These are phyloP conservation scores for Dioscorea cayenensis DNA, from an alignment of 116 monocot species.

Conservation along the genomic window DNA sequence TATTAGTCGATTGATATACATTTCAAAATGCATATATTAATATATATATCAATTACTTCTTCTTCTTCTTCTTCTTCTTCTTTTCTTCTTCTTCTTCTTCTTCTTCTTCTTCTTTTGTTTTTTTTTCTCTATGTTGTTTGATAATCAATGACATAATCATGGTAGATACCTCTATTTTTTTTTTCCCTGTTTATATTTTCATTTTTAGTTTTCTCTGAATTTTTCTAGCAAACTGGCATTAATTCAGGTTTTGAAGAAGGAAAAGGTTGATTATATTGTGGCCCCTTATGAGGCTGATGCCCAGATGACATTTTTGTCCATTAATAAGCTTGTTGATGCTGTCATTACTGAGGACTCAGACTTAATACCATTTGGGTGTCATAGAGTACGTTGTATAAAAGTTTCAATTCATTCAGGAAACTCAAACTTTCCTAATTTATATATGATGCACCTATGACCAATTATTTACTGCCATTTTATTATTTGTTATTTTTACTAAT, in stretches of 20 bases:
- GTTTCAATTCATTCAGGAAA: background rate
- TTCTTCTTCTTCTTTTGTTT: too few relatives aligned
- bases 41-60: too few relatives aligned
- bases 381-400: constrained; percentile 47
- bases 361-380: constrained; percentile 96
- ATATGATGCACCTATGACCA: background rate
- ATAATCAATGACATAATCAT: too few relatives aligned
- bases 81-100: too few relatives aligned
- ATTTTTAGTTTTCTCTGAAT: too few relatives aligned
- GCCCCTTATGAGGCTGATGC: constrained; percentile 99
- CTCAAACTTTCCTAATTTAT: background rate
- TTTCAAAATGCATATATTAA: too few relatives aligned
- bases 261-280: constrained; percentile 87
- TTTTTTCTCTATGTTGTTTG: too few relatives aligned
- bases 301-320: constrained; percentile 87
- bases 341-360: constrained; percentile 98
- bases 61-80: too few relatives aligned
- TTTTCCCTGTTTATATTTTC: too few relatives aligned
- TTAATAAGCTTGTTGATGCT: constrained; percentile 81
- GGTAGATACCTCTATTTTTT: too few relatives aligned
- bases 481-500: background rate
- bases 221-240: background rate
- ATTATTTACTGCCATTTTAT: too few relatives aligned
- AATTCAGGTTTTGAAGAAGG: constrained; percentile 73
- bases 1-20: too few relatives aligned